Evolutionary conservation across 2,329 filamentous ascomycete genomes (phyloP).

Genomic region (Apiospora marii): DNA sequence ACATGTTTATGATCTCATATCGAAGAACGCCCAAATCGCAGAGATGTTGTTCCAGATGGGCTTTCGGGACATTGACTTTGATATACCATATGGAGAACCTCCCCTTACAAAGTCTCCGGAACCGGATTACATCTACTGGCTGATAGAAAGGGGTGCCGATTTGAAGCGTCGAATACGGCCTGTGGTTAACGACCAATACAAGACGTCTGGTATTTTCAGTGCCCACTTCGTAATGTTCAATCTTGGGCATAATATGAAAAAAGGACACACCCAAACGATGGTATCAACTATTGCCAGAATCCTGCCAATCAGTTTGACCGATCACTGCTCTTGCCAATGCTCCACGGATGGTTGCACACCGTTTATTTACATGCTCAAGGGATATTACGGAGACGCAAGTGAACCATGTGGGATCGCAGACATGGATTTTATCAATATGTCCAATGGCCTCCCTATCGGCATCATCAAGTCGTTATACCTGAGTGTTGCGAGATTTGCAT

Average conservation of each 20-base stretch:
- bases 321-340: conserved; percentile 12
- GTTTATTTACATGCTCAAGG: conserved; percentile 20
- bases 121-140: not conserved
- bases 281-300: not conserved
- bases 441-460: not conserved
- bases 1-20: not conserved
- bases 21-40: not conserved
- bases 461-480: not conserved
- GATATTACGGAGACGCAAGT: rapidly evolving
- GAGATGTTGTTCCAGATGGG: not conserved
- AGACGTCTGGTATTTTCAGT: not conserved
- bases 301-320: not conserved
- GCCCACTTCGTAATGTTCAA: not conserved
- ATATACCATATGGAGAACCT: not conserved
- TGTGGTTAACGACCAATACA: not conserved
- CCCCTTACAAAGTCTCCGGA: not conserved
- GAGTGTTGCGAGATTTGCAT: not conserved
- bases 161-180: not conserved
- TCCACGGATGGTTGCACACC: conserved; percentile 13
- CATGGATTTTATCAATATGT: too few species aligned
- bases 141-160: not conserved
- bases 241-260: not conserved
- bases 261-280: not conserved
- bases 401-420: not conserved
- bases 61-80: not conserved